These are phyloP conservation scores for Penicillium janthinellum DNA, from an alignment of 2,329 filamentous ascomycete genomes.

Conservation along the genomic window DNA sequence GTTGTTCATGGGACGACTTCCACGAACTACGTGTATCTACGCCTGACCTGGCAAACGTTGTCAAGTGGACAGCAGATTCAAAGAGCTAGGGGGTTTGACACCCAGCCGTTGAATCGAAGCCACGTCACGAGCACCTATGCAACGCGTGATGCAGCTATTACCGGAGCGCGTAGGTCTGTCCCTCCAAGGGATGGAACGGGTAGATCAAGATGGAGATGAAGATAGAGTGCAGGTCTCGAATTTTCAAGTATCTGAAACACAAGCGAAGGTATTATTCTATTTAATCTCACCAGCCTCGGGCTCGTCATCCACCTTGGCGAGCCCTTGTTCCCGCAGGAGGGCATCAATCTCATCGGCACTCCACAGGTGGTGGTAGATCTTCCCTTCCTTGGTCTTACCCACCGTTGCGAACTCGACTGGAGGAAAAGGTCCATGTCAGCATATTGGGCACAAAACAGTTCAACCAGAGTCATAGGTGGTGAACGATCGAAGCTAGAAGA, in stretches of 20 bases:
- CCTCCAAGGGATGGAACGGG: neutral
- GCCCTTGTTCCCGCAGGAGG: constrained; percentile 89
- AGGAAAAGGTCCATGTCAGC: constrained; percentile 17
- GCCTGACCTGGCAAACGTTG: constrained; percentile 16
- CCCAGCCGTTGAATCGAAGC: constrained; percentile 30
- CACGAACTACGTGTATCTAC: constrained; percentile 35
- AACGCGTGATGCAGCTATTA: constrained; percentile 30
- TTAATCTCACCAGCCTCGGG: constrained; percentile 58
- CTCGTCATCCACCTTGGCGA: constrained; percentile 79
- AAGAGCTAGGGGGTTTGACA: constrained; percentile 1
- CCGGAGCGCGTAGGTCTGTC: constrained; percentile 6
- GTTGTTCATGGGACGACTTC: constrained; percentile 7
- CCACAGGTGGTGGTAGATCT: constrained; percentile 98
- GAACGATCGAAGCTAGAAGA: neutral
- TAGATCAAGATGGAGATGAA: neutral
- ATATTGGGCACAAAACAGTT: neutral
- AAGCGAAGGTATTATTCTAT: constrained; percentile 33
- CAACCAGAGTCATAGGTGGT: neutral
- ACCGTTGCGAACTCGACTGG: constrained; percentile 97
- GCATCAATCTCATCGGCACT: constrained; percentile 93
- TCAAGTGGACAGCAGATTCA: constrained; percentile 24
- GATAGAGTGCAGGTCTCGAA: constrained; percentile 31
- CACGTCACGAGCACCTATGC: constrained; percentile 35
- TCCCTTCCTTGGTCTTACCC: constrained; percentile 89
- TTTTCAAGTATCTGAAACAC: constrained; percentile 31